Evolutionary conservation across 169 alveolate genomes (phyloP).

Genomic region (Plasmodium cynomolgi): DNA sequence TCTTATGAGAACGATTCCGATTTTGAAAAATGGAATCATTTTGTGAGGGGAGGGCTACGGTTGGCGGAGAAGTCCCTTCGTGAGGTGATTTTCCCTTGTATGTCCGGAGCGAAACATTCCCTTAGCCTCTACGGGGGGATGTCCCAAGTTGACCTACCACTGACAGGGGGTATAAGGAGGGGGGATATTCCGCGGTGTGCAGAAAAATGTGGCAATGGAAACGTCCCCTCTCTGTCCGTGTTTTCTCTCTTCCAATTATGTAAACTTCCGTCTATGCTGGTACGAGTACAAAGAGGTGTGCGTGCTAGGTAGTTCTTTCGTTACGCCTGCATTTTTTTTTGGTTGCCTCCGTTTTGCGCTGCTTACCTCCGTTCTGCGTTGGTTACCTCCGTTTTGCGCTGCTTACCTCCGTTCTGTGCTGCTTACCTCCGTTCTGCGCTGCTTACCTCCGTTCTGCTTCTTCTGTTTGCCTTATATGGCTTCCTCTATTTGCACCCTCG

Average conservation of each 20-base stretch:
- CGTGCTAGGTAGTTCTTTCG: neutral
- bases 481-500: too few species aligned
- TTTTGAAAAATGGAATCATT: slow-evolving; percentile 85
- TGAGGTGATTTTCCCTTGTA: neutral
- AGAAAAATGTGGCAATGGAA: neutral
- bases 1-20: slow-evolving; percentile 81
- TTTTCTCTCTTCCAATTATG: neutral
- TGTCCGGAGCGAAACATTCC: neutral
- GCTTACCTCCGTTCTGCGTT: neutral
- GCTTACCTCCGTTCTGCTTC: neutral
- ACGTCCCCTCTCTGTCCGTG: neutral
- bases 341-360: neutral
- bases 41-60: slow-evolving; percentile 13
- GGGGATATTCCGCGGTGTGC: too few species aligned
- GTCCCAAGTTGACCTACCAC: too few species aligned
- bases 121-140: neutral
- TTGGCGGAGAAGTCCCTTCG: neutral
- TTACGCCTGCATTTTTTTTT: neutral
- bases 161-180: neutral
- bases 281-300: neutral
- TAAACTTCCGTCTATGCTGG: neutral
- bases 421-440: neutral
- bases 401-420: neutral
- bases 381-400: neutral
- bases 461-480: too few species aligned